Base-by-base conservation (phyloP, 495 filamentous ascomycete genomes). In the Penicillium turbatum region DNA sequence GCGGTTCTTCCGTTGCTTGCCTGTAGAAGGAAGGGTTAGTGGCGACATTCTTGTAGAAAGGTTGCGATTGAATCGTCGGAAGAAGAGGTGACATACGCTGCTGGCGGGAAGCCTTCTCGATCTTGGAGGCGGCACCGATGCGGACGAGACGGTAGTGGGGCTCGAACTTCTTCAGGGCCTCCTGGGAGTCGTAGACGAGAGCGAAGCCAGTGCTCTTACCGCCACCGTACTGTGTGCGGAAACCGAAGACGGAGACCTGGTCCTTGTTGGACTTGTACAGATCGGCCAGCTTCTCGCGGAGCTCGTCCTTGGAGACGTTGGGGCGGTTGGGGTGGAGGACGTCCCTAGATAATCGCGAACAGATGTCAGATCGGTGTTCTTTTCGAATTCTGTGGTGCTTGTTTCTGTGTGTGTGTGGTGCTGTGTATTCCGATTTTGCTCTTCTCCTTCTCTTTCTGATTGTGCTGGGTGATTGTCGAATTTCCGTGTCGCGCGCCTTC, bases 1-100 rank as follows among this genome's bases (percentile, higher is more conserved):
- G 72, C 92, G 83, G 90, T 99, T 99, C 88, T 97, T 99, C 82
- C 95, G 88, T 84, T 97, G 92, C 83, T 99, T 99, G 85, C 95
- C 95, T 99, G 77, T 80, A 57, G 51, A 27, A 47, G 35, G 15
- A 54, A 42, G 21, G 35, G 47, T 47, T 38, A 46, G 48, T 32
- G 38, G 19, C 29, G 35, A 39, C 21, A 15, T 34, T n/a, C 30
- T 34, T 24, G 27, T 13, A 21, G 21, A 30, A 31, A 11, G 16
- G 34, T 13, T 29, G 21, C 40, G 32, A 42, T 34, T 26, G n/a
- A 19, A 39, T n/a, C 16, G 27, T 24, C 9, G 15, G 39, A 36
- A 27, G 31, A 37, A 16, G 43, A 42, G 13, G 29, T 48, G 58
- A 95, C 95, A 68, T 93, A 98, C 93, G 91, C 76, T 99, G 95